phyloP scores from a whole-genome alignment of 345 rosid genomes.

The Erucastrum elatum region DNA sequence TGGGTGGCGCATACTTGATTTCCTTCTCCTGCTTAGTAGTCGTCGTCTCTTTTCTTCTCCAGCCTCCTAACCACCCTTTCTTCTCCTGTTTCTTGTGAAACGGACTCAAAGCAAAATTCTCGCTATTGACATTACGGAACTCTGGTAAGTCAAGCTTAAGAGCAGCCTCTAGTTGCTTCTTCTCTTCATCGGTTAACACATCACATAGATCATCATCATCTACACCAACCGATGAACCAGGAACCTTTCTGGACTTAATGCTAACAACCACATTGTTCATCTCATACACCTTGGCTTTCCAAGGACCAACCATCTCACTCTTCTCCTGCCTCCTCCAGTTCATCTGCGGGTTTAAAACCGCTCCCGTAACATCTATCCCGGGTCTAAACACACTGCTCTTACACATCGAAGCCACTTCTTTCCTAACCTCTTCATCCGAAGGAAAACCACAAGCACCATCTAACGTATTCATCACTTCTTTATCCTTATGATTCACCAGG shows the following conservation, averaged over 20 bases:
- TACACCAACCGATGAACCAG: conserved; percentile 79
- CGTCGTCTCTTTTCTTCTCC: conserved; percentile 73
- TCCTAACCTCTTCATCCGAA: conserved; percentile 80
- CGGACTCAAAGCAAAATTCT: conserved; percentile 56
- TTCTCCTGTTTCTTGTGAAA: conserved; percentile 42
- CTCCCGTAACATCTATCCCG: conserved; percentile 91
- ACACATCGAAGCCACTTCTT: conserved; percentile 90
- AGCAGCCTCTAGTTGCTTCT: conserved; percentile 84
- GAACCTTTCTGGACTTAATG: conserved; percentile 86
- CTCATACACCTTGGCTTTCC: conserved; percentile 96
- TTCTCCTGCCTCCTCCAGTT: conserved; percentile 97
- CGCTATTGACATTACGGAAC: conserved; percentile 40
- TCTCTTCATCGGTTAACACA: conserved; percentile 82
- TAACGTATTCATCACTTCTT: conserved; percentile 89
- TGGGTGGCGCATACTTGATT: conserved; percentile 63
- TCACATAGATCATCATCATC: conserved; percentile 72
- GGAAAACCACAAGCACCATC: conserved; percentile 85
- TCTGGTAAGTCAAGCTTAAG: conserved; percentile 80
- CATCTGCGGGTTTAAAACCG: conserved; percentile 80
- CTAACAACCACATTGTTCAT: conserved; percentile 97
- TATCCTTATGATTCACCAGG: conserved; percentile 91
- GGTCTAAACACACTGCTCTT: conserved; percentile 90
- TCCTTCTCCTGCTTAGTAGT: conserved; percentile 61
- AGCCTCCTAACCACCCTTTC: conserved; percentile 96
- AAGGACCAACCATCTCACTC: conserved; percentile 80